Base-by-base conservation (phyloP, 805 yeast species). In the Nakazawaea wickerhamii region DNA sequence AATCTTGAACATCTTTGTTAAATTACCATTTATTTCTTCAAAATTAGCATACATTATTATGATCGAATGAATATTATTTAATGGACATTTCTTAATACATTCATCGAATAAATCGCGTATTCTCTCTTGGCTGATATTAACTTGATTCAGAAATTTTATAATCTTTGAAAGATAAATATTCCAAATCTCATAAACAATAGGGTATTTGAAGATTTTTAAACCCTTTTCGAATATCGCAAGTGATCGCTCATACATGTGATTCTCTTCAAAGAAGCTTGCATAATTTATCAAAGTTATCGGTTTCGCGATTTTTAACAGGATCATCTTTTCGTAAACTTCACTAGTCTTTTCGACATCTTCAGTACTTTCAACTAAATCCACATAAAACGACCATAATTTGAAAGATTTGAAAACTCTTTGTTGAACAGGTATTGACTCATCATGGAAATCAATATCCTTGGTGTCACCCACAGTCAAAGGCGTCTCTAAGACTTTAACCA, bases 31-130 rank as follows among this genome's bases (percentile, higher is more conserved):
- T 0, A 59, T 63, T 48, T 72, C 73, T 54, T 89, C 96, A 52
- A 76, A 77, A 27, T 77, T 61, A 2, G 82, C 75, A 55, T 83
- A 86, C 28, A 75, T 51, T 1, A 79, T 43, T 48, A 67, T 72
- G 0, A 87, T 61, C 0, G 76, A 57, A 44, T 73, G 72, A 36
- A 72, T 65, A 11, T 25, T 43, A 13, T 25, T 20, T 25, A 27
- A 15, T 0, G 85, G 83, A 48, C 85, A 69, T 1, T 57, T 64
- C 4, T 63, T 66, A 4, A 85, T 50, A 4, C 88, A 73, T 34
- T 78, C 77, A 37, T 87, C 95, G 61, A 85, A 89, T 13, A 84
- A 53, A 44, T 85, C 95, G 28, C 95, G 64, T 5, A 84, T 60
- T 47, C 82, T 61, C 49, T 82, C 88, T 2, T 64, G 43, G 2